Base-by-base conservation (phyloP, 148 eudicot species). In the Cornus suecica region DNA sequence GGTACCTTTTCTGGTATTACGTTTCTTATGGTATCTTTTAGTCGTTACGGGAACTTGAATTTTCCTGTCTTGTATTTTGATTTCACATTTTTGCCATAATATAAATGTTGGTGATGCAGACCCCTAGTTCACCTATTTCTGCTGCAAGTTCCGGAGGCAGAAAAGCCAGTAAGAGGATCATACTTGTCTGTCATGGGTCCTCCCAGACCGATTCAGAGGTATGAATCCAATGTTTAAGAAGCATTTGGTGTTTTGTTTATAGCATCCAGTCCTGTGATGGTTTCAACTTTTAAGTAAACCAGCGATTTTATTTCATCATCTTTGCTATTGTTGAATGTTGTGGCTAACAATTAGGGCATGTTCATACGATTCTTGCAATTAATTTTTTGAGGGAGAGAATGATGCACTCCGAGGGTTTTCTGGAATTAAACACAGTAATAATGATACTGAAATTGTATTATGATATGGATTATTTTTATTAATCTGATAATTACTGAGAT, bases 81-180 rank as follows among this genome's bases (percentile, higher is more conserved):
- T 77, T 23, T 58, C 34, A 60, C 68, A 37, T 76, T 65, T 52
- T 32, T 77, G 62, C 73, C 56, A 28, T 83, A 69, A 69, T 66
- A 69, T 78, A 62, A 65, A 61, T 79, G 75, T 64, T 25, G 41
- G 74, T 81, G 72, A 20, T 85, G 87, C 96, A 94, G 99, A 94
- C 97, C 80, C 94, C 99, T 72, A 81, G 81, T 80, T 94, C 99
- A 65, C 99, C 99, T 66, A 66, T 94, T 76, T 90, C 87, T 81
- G 84, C 63, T 73, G 97, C 88, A 75, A 83, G 81, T 85, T 90
- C 96, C 76, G 96, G 72, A 24, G 99, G 99, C 68, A 88, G 97
- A 80, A 91, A 87, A 82, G 24, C 89, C 73, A 88, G 83, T 75
- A 79, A 68, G 54, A 83, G 85, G 54, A 87, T 94, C 73, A 79